A percentile compares a stretch with the other conserved stretches of the same genome.
These are phyloP conservation scores for Citrullus mucosospermus DNA, from an alignment of 306 rosid genomes.

Conservation along the genomic window DNA sequence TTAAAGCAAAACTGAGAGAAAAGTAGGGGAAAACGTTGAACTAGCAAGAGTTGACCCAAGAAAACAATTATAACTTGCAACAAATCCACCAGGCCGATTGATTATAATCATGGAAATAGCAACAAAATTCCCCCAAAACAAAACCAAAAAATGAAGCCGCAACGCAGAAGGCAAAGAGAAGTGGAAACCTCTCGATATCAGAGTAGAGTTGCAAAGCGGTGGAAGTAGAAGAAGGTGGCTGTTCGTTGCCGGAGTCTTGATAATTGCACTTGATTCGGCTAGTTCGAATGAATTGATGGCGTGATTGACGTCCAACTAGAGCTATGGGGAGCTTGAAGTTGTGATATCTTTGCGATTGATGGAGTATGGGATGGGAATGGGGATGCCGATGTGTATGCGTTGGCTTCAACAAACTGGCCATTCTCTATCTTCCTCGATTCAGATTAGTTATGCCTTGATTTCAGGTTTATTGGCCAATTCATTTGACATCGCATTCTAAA, in stretches of 20 bases:
- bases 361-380: constrained; percentile 4
- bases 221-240: constrained; percentile 17
- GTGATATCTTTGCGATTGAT: background rate
- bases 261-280: constrained; percentile 25
- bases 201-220: constrained; percentile 64
- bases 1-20: background rate
- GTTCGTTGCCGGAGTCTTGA: constrained; percentile 12
- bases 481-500: background rate
- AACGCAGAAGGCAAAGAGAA: background rate
- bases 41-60: background rate
- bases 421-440: background rate
- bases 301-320: constrained; percentile 7
- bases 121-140: background rate
- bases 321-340: constrained; percentile 1
- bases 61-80: background rate
- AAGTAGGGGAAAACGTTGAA: background rate
- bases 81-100: background rate
- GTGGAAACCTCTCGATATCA: constrained; percentile 60
- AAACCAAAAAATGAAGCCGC: background rate
- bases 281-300: background rate
- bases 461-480: background rate
- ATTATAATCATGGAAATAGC: background rate
- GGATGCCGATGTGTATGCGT: constrained; percentile 1
- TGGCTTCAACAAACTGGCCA: constrained; percentile 27
- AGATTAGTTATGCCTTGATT: background rate